phyloP scores from a whole-genome alignment of 2,329 filamentous ascomycete genomes.

The Sclerotinia sclerotiorum region DNA sequence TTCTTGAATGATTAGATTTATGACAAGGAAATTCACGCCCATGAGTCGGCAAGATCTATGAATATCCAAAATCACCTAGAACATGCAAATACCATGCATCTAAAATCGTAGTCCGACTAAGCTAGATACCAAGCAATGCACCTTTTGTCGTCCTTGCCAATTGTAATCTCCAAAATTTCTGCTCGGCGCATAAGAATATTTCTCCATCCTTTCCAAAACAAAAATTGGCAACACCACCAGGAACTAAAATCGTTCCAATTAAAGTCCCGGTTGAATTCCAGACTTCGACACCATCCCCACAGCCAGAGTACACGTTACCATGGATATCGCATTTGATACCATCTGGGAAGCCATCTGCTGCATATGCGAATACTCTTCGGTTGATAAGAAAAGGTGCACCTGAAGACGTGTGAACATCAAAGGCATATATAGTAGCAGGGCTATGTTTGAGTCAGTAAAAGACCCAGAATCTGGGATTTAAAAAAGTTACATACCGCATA shows the following conservation, averaged over 20 bases:
- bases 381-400: slow-evolving; percentile 32
- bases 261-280: slow-evolving; percentile 51
- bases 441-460: background rate
- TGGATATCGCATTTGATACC: slow-evolving; percentile 55
- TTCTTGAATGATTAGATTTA: background rate
- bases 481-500: slow-evolving; percentile 25
- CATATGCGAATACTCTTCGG: slow-evolving; percentile 53
- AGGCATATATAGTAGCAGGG: slow-evolving; percentile 30
- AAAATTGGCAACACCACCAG: slow-evolving; percentile 36
- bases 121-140: slow-evolving; percentile 27
- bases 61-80: background rate
- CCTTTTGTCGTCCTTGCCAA: slow-evolving; percentile 28
- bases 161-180: slow-evolving; percentile 33
- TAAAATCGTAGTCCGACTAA: background rate
- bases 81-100: background rate
- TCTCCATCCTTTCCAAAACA: slow-evolving; percentile 37
- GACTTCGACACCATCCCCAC: slow-evolving; percentile 55
- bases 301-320: slow-evolving; percentile 57
- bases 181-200: slow-evolving; percentile 36
- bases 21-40: background rate
- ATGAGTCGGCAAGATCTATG: background rate
- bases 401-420: slow-evolving; percentile 27
- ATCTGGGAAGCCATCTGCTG: slow-evolving; percentile 56
- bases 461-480: background rate
- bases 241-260: slow-evolving; percentile 50